Evolutionary conservation across 345 rosid species (phyloP), one percentile per base, ranked within the genome.

Genomic region (Rhizophora mangle): DNA sequence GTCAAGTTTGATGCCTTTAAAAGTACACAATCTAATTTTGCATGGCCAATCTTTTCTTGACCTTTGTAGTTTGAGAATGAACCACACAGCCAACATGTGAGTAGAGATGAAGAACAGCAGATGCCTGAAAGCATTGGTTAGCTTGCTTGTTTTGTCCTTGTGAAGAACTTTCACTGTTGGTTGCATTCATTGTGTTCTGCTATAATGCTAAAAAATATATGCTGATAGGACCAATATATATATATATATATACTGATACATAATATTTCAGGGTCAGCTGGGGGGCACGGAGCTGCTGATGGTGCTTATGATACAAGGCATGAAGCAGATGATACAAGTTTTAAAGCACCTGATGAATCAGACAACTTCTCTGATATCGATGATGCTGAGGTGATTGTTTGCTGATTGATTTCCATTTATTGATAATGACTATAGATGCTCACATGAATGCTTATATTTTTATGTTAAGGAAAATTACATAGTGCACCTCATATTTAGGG

Each of bases 351-450:
- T 26, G 89, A 89, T 81, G 92, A 81, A 72, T 88, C 90, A 24
- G 96, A 76, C 82, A 84, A 78, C 79, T 81, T 89, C 73, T 86
- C 93, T 66, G 97, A 92, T 73, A 84, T 95, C 74, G 87, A 82
- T 78, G 97, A 95, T 79, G 72, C 72, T 61, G 97, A 92, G 97
- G 97, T 95, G 59, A 43, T 63, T 56, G 9, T 69, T 46, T 65
- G 31, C 49, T 3, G 5, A 43, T 43, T 43, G 49, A 15, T 43
- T 43, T 43, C 15, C 18, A 43, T 43, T 43, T 11, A 13, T 43
- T 43, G 49, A 43, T 43, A 43, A 43, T 13, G 49, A 43, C 13
- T 15, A 43, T 43, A 3, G 49, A 43, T 43, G 49, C 49, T 43
- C 1, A 13, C 3, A 5, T 43, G 19, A 43, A 43, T 18, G 16